Evolutionary conservation across 495 filamentous ascomycete species (phyloP), one percentile per base, ranked within the genome.

Genomic region (Aspergillus indologenus): DNA sequence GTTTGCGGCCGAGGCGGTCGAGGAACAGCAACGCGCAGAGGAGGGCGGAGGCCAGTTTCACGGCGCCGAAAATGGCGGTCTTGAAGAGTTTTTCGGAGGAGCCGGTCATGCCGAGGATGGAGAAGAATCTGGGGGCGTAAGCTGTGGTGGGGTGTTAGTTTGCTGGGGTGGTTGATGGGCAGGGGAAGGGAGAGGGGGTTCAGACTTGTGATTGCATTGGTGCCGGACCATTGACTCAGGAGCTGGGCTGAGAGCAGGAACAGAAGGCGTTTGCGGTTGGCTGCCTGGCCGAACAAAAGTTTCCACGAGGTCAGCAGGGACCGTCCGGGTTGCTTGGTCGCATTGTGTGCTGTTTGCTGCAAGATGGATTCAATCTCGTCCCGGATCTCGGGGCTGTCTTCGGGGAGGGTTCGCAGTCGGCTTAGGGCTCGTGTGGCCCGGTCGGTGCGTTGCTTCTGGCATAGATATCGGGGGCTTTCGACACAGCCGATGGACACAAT

Each of bases 31-130:
- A 65, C 3, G 85, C 81, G 63, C 83, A 86, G 23, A 81, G 42
- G 15, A 87, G 58, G 15, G 83, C 73, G 2, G 84, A 75, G 24
- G 81, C 65, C 59, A 87, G 79, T 63, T 89, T 88, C 60, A 86
- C 75, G 53, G 85, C 74, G 29, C 85, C 85, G 60, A 87, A 85
- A 22, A 89, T 80, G 42, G 78, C 84, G 1, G 82, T 87, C n/a
- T 80, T 76, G 49, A 88, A 80, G 0, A 87, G 79, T 21, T 79
- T 80, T 49, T 85, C 81, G 22, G 78, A 78, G 45, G 79, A 75
- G 26, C 83, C 83, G 0, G 72, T 79, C n/a, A 81, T 75, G 31
- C 84, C 84, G 19, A 87, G 75, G 24, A 86, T 72, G 0, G 69
- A 67, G 70, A 89, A 88, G 26, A 87, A 75, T 58, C 85, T 73